Conservation (phyloP, 139 green algal species). For the Helicosporidium sp. region DNA sequence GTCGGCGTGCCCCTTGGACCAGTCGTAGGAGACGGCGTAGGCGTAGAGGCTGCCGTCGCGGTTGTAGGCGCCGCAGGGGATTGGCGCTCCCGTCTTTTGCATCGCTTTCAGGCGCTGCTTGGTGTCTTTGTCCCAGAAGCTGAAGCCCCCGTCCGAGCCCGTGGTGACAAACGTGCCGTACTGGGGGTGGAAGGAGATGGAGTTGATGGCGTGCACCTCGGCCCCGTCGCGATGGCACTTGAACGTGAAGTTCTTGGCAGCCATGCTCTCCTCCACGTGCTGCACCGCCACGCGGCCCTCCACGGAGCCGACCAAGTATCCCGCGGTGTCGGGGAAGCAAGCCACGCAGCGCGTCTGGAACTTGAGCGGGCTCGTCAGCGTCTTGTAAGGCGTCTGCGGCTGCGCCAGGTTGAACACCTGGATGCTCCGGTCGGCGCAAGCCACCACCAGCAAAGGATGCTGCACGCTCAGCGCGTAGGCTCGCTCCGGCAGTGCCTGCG, state of each 20-base stretch:
- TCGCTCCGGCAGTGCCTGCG: slow-evolving; percentile 60
- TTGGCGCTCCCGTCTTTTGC: slow-evolving; percentile 46
- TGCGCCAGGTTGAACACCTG: slow-evolving; percentile 51
- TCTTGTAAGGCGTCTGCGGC: slow-evolving; percentile 56
- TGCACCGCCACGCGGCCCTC: slow-evolving; percentile 91
- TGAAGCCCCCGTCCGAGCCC: slow-evolving; percentile 78
- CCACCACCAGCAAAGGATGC: slow-evolving; percentile 47
- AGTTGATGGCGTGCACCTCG: slow-evolving; percentile 41
- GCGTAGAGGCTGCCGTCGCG: slow-evolving; percentile 70
- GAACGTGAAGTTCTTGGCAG: slow-evolving; percentile 80
- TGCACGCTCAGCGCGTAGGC: slow-evolving; percentile 68
- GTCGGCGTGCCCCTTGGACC: slow-evolving; percentile 61
- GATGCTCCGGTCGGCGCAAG: slow-evolving; percentile 48
- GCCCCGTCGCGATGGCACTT: slow-evolving; percentile 53
- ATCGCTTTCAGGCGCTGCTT: slow-evolving; percentile 93
- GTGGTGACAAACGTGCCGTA: slow-evolving; percentile 80
- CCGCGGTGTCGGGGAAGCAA: slow-evolving; percentile 69
- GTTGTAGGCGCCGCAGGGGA: slow-evolving; percentile 72
- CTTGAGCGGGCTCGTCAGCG: slow-evolving; percentile 76
- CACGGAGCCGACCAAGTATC: slow-evolving; percentile 78
- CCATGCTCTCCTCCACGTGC: slow-evolving; percentile 67
- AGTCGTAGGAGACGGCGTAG: slow-evolving; percentile 82
- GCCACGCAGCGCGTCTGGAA: slow-evolving; percentile 81
- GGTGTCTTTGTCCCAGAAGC: slow-evolving; percentile 97
- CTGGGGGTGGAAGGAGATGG: slow-evolving; percentile 74